Evolutionary conservation across 768 basidiomycete species (phyloP).

Genomic region (Kwoniella sp.): DNA sequence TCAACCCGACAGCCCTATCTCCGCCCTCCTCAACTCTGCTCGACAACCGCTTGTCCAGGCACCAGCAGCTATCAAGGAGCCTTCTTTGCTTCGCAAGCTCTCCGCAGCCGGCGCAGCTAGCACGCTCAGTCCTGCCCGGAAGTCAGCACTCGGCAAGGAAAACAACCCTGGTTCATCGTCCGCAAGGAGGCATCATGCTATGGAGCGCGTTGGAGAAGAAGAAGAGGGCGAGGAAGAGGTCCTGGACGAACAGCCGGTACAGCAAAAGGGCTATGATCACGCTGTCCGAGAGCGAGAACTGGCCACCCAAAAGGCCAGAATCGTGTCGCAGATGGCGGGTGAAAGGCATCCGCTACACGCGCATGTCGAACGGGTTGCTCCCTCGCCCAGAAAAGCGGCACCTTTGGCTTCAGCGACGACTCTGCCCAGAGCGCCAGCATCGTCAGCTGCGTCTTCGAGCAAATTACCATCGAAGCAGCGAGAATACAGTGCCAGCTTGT

Average conservation of each 20-base stretch:
- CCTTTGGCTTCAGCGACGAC: constrained; percentile 17
- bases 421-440: constrained; percentile 17
- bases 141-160: constrained; percentile 25
- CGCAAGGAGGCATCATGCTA: constrained; percentile 7
- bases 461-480: constrained; percentile 11
- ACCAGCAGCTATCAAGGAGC: constrained; percentile 48
- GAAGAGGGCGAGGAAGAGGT: constrained; percentile 59
- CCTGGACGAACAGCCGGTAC: constrained; percentile 59
- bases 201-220: constrained; percentile 49
- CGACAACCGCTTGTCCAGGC: constrained; percentile 80
- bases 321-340: constrained; percentile 88
- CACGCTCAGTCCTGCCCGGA: constrained; percentile 61
- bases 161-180: constrained; percentile 28
- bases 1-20: constrained; percentile 91
- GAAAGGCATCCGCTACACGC: constrained; percentile 11
- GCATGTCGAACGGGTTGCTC: constrained; percentile 4
- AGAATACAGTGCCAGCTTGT: constrained; percentile 20
- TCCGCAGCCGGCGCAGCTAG: constrained; percentile 60
- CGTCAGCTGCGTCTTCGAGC: neutral
- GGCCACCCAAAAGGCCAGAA: constrained; percentile 86
- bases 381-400: constrained; percentile 14
- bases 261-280: constrained; percentile 50
- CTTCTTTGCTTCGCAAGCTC: constrained; percentile 49
- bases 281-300: constrained; percentile 67
- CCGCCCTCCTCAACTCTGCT: constrained; percentile 82